Evolutionary conservation across 768 basidiomycete species (phyloP).

Genomic region (Dentipellis sp.): DNA sequence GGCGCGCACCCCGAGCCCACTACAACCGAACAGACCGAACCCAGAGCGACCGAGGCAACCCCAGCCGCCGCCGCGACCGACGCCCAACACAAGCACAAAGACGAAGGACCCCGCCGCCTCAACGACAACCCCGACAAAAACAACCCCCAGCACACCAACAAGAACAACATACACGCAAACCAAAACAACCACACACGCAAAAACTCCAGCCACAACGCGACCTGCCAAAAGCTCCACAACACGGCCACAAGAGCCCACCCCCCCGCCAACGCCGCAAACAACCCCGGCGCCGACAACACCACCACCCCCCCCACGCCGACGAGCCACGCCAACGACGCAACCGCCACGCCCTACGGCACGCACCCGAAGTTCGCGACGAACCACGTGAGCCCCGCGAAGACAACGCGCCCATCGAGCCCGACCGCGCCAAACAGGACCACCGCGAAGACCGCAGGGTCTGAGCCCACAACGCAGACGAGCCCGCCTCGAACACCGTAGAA

Average conservation of each 20-base stretch:
- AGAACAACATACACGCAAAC: slow-evolving; percentile 29
- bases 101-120: slow-evolving; percentile 20
- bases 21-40: not conserved
- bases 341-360: too few relatives aligned
- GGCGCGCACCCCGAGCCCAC: not conserved
- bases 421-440: slow-evolving; percentile 41
- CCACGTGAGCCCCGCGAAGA: too few relatives aligned
- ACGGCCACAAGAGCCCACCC: slow-evolving; percentile 34
- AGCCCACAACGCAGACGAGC: slow-evolving; percentile 41
- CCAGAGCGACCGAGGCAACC: slow-evolving; percentile 10
- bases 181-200: slow-evolving; percentile 31
- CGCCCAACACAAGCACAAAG: slow-evolving; percentile 22
- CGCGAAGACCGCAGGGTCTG: slow-evolving; percentile 56
- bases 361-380: not conserved
- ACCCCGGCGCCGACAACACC: slow-evolving; percentile 35
- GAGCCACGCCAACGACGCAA: slow-evolving; percentile 46
- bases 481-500: slow-evolving; percentile 40
- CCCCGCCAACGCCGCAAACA: slow-evolving; percentile 34
- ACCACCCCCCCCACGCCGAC: slow-evolving; percentile 43
- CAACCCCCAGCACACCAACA: slow-evolving; percentile 27
- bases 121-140: slow-evolving; percentile 25
- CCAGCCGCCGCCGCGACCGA: slow-evolving; percentile 23
- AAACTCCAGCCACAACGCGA: slow-evolving; percentile 27
- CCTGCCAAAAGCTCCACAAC: slow-evolving; percentile 29
- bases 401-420: slow-evolving; percentile 41